Evolutionary conservation across 2,329 filamentous ascomycete species (phyloP).

Genomic region (Aspergillus sclerotialis): DNA sequence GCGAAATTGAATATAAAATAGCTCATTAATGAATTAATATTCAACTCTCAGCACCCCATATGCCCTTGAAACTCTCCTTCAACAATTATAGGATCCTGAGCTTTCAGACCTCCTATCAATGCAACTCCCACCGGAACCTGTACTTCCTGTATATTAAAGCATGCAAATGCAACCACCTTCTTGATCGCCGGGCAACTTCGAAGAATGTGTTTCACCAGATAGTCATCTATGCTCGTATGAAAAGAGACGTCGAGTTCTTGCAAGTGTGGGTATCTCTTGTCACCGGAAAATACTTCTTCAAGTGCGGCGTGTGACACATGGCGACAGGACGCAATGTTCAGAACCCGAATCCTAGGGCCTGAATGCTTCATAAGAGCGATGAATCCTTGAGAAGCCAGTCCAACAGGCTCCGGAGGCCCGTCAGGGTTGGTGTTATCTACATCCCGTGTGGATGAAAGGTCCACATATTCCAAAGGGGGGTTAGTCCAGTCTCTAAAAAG

Average conservation of each 20-base stretch:
- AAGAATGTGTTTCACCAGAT: conserved; percentile 38
- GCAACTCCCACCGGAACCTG: conserved; percentile 52
- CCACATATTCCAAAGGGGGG: conserved; percentile 60
- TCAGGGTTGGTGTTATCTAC: conserved; percentile 65
- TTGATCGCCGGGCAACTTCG: conserved; percentile 40
- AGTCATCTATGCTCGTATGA: conserved; percentile 38
- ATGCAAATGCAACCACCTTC: conserved; percentile 56
- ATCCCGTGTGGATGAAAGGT: conserved; percentile 71
- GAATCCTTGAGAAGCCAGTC: conserved; percentile 70
- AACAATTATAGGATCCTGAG: conserved; percentile 47
- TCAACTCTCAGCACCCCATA: no score
- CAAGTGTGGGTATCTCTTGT: conserved; percentile 60
- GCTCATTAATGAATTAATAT: no score
- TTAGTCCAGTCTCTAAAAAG: conserved; percentile 76
- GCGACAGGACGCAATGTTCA: conserved; percentile 79
- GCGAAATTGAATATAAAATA: no score
- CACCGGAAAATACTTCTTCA: conserved; percentile 61
- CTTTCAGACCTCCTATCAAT: conserved; percentile 53
- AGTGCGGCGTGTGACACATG: conserved; percentile 70
- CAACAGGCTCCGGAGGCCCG: conserved; percentile 56
- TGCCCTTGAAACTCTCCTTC: conserved; percentile 12
- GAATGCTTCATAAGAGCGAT: conserved; percentile 79
- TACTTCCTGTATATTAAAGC: conserved; percentile 53
- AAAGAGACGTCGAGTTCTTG: conserved; percentile 71
- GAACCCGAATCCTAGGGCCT: conserved; percentile 53